phyloP scores from a whole-genome alignment of 2,329 filamentous ascomycete genomes.

The Talaromyces sp. region DNA sequence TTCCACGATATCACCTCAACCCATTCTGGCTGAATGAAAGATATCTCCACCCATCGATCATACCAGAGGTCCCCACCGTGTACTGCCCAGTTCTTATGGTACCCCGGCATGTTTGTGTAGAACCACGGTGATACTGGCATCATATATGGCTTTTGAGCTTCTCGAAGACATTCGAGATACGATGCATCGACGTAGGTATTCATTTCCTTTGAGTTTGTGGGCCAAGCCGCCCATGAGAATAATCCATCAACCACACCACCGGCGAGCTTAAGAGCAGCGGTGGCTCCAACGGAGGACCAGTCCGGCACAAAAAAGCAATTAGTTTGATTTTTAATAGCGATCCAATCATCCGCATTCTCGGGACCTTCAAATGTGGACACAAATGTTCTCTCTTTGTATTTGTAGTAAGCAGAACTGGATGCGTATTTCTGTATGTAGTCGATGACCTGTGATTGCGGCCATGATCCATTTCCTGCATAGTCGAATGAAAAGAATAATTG shows the following conservation, averaged over 20 bases:
- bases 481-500: constrained; percentile 44
- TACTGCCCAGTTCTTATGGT: constrained; percentile 66
- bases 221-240: constrained; percentile 52
- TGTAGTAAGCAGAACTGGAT: constrained; percentile 29
- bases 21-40: constrained; percentile 1
- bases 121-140: constrained; percentile 63
- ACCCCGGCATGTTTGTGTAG: constrained; percentile 59
- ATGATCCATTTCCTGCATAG: constrained; percentile 37
- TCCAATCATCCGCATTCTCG: constrained; percentile 48
- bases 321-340: constrained; percentile 43
- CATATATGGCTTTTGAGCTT: constrained; percentile 50
- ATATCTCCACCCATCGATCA: constrained; percentile 59
- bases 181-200: constrained; percentile 36
- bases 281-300: constrained; percentile 44
- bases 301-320: constrained; percentile 52
- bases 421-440: constrained; percentile 31
- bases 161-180: constrained; percentile 38
- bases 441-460: constrained; percentile 32
- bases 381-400: constrained; percentile 34
- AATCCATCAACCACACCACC: constrained; percentile 38
- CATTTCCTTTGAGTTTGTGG: constrained; percentile 27
- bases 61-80: constrained; percentile 64
- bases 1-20: constrained; percentile 61
- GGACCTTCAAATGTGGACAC: constrained; percentile 52
- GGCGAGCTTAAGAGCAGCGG: constrained; percentile 8